Evolutionary conservation across 441 rosid species (phyloP).

Genomic region (Erodium texanum): DNA sequence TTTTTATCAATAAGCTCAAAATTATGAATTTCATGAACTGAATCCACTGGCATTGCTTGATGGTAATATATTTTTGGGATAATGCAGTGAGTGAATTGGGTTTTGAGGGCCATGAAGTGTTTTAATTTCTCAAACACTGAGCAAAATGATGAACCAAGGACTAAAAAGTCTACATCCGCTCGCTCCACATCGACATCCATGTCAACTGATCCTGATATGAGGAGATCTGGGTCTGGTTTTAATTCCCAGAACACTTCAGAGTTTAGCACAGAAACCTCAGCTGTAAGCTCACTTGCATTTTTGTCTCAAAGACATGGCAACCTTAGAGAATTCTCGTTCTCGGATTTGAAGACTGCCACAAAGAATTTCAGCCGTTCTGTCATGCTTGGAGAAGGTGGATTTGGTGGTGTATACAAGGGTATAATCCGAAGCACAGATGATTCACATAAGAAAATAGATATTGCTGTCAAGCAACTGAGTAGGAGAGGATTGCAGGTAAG

Average conservation of each 20-base stretch:
- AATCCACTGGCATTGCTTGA: not conserved
- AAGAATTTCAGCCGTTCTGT: slow-evolving; percentile 58
- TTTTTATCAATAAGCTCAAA: not conserved
- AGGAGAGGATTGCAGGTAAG: slow-evolving; percentile 54
- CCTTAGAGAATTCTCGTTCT: slow-evolving; percentile 49
- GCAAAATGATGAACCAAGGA: slow-evolving; percentile 45
- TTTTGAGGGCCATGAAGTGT: slow-evolving; percentile 55
- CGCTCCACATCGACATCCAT: slow-evolving; percentile 30
- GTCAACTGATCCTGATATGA: slow-evolving; percentile 32
- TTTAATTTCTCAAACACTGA: slow-evolving; percentile 43
- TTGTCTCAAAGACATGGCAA: slow-evolving; percentile 47
- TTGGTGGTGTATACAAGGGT: slow-evolving; percentile 58
- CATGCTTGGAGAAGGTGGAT: slow-evolving; percentile 71
- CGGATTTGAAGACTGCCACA: slow-evolving; percentile 55
- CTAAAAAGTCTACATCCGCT: slow-evolving; percentile 27
- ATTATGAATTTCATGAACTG: not conserved
- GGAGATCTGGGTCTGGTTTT: slow-evolving; percentile 44
- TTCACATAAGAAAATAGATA: slow-evolving; percentile 36
- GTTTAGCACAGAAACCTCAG: slow-evolving; percentile 46
- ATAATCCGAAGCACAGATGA: slow-evolving; percentile 35
- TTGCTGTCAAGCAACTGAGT: slow-evolving; percentile 56
- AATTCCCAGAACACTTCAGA: slow-evolving; percentile 52
- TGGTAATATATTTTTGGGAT: slow-evolving; percentile 13
- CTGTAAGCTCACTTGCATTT: slow-evolving; percentile 37
- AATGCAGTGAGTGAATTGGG: slow-evolving; percentile 23